Evolutionary conservation across 805 yeast genomes (phyloP), one percentile per base, ranked within the genome.

Genomic region (Wickerhamia fluorescens): DNA sequence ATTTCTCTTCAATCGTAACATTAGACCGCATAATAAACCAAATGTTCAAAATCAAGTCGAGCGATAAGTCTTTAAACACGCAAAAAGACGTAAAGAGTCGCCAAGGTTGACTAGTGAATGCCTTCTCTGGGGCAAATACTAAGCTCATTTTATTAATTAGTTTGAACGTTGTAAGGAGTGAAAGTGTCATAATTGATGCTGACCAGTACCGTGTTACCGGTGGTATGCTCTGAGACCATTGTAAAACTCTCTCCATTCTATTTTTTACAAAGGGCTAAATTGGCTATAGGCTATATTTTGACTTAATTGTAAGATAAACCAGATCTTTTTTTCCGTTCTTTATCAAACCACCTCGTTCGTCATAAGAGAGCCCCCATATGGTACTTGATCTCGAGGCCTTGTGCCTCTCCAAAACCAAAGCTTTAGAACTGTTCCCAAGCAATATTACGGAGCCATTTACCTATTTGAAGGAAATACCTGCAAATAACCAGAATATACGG

Each of bases 61-160:
- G 14, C 23, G 44, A 41, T 12, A 55, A 37, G 19, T 45, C 50
- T 4, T 54, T 62, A 29, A 54, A 49, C 25, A 44, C 52, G 35
- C 52, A 51, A 38, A 60, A 61, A 10, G 59, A 41, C 9, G 66
- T 52, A 10, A 57, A 12, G 9, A 59, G 30, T 21, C 67, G 38
- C 68, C 67, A 61, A 6, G 57, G 60, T 41, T 62, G 58, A n/a
- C 29, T 29, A 15, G 39, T 18, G 16, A 56, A 38, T 8, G 54
- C 45, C 36, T 44, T 45, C 13, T 47, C 52, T 1, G 61, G 58
- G 2, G 37, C 17, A 35, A 53, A 58, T 6, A 42, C 27, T 20
- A 61, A 36, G 20, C 36, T 41, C 7, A 36, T 20, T 2, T 34
- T 33, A 6, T 42, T 33, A n/a, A 56, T 41, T 3, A 46, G 15